Conservation (phyloP, 139 green algal genomes). For the Tetradesmus lagerheimii region DNA sequence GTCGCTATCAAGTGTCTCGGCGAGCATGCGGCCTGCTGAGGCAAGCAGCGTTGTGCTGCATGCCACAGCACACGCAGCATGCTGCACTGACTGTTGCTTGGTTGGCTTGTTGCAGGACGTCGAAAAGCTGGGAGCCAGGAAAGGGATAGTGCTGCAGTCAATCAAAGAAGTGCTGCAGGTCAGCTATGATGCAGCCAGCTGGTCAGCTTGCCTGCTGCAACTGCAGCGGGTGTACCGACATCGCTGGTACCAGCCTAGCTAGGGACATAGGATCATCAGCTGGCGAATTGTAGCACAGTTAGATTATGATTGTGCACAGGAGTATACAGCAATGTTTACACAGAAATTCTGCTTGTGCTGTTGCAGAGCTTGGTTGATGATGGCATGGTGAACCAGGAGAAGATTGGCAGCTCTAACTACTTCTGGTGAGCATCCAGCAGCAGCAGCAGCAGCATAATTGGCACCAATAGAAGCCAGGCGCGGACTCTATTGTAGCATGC, state of each 20-base stretch:
- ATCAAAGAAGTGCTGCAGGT: slow-evolving; percentile 86
- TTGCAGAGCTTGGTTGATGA: slow-evolving; percentile 83
- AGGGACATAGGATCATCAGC: background rate
- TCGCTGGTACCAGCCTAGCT: background rate
- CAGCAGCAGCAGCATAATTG: background rate
- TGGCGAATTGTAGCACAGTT: too few relatives aligned
- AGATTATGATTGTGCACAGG: too few relatives aligned
- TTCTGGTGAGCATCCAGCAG: slow-evolving; percentile 69
- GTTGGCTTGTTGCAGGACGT: slow-evolving; percentile 67
- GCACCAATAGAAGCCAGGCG: too few relatives aligned
- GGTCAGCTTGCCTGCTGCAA: background rate
- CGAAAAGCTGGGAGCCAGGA: slow-evolving; percentile 79
- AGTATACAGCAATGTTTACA: background rate
- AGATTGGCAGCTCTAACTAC: slow-evolving; percentile 85
- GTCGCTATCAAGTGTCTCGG: too few relatives aligned
- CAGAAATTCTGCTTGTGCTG: slow-evolving; percentile 38
- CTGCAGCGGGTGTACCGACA: background rate
- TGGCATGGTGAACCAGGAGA: slow-evolving; percentile 83
- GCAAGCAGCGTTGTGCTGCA: background rate
- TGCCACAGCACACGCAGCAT: background rate
- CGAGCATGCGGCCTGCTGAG: background rate
- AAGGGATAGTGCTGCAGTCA: slow-evolving; percentile 78
- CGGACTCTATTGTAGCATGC: too few relatives aligned
- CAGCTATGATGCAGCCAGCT: background rate
- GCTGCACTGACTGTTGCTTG: background rate